Conservation (phyloP, 2,329 filamentous ascomycete genomes). For the Bipolaris cookei region DNA sequence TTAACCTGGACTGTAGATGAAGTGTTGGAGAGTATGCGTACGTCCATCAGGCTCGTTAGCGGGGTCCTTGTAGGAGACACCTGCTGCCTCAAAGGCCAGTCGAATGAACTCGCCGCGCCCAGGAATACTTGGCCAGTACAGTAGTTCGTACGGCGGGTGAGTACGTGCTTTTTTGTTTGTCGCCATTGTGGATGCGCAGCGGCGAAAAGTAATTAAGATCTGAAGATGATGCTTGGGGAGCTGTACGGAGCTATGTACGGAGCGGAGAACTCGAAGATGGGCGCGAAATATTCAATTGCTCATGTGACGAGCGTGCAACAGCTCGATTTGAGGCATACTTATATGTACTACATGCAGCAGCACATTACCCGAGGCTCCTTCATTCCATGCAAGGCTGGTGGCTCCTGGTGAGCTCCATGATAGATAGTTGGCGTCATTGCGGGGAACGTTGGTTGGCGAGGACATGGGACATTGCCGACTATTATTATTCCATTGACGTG, state of each 20-base stretch:
- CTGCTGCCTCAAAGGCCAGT: slow-evolving; percentile 72
- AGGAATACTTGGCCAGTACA: slow-evolving; percentile 75
- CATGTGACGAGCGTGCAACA: neutral
- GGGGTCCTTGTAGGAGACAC: slow-evolving; percentile 68
- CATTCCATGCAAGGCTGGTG: slow-evolving; percentile 1
- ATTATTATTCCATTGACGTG: too few relatives aligned
- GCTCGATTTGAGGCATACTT: neutral
- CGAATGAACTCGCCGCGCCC: slow-evolving; percentile 78
- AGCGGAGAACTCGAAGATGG: neutral
- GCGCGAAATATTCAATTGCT: slow-evolving; percentile 11
- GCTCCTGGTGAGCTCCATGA: neutral
- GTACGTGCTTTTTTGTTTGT: slow-evolving; percentile 36
- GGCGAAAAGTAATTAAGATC: neutral
- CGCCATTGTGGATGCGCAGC: slow-evolving; percentile 24
- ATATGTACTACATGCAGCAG: neutral
- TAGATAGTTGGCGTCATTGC: slow-evolving; percentile 23
- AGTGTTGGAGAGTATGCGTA: slow-evolving; percentile 10
- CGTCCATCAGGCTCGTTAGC: slow-evolving; percentile 59
- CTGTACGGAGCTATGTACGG: slow-evolving; percentile 2
- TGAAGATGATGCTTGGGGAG: neutral
- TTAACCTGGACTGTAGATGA: neutral
- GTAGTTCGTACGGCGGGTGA: slow-evolving; percentile 63
- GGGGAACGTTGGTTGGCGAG: slow-evolving; percentile 11
- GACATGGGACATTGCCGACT: slow-evolving; percentile 1
- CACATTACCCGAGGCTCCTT: neutral